A percentile compares a stretch with the other conserved stretches of the same genome.
Conservation (phyloP, 441 rosid genomes). For the Manihot esculenta region DNA sequence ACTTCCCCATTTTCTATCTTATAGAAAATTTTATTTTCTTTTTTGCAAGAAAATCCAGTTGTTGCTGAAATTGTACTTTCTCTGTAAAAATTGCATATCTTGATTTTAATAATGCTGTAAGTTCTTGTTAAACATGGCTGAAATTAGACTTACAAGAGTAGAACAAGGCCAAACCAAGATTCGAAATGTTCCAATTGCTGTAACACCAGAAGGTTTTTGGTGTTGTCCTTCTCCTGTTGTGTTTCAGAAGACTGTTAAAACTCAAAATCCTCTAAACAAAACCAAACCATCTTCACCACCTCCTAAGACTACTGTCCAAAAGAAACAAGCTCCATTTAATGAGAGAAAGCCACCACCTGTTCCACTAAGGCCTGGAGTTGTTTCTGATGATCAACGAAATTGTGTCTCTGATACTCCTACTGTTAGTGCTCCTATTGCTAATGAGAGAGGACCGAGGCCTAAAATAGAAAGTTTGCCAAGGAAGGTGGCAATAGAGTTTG, state of each 20-base stretch:
- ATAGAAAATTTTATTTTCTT: slow-evolving; percentile 16
- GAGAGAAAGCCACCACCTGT: slow-evolving; percentile 58
- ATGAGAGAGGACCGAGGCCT: slow-evolving; percentile 63
- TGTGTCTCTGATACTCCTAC: slow-evolving; percentile 34
- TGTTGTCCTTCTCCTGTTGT: slow-evolving; percentile 94
- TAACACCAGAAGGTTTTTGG: slow-evolving; percentile 98
- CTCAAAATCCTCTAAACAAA: slow-evolving; percentile 64
- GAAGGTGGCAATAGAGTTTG: slow-evolving; percentile 91
- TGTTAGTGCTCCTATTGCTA: slow-evolving; percentile 42
- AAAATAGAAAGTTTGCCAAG: slow-evolving; percentile 79
- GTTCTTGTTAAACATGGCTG: slow-evolving; percentile 62
- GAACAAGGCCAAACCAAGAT: slow-evolving; percentile 86
- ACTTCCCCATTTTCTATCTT: slow-evolving; percentile 17
- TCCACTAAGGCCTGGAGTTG: slow-evolving; percentile 53
- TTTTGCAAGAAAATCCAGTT: slow-evolving; percentile 13
- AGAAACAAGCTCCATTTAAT: slow-evolving; percentile 42
- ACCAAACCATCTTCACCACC: slow-evolving; percentile 69
- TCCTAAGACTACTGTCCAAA: slow-evolving; percentile 42
- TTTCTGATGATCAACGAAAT: slow-evolving; percentile 51
- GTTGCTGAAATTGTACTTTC: slow-evolving; percentile 19
- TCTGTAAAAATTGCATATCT: slow-evolving; percentile 22
- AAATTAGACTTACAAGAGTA: slow-evolving; percentile 64
- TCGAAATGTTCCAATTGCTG: slow-evolving; percentile 87
- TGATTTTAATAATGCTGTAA: slow-evolving; percentile 26
- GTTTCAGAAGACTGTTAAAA: slow-evolving; percentile 77